Percentiles rank a stretch among this genome's conserved stretches.
These are phyloP conservation scores for Komagataella pseudopastoris DNA, from an alignment of 805 yeast species.

Conservation along the genomic window DNA sequence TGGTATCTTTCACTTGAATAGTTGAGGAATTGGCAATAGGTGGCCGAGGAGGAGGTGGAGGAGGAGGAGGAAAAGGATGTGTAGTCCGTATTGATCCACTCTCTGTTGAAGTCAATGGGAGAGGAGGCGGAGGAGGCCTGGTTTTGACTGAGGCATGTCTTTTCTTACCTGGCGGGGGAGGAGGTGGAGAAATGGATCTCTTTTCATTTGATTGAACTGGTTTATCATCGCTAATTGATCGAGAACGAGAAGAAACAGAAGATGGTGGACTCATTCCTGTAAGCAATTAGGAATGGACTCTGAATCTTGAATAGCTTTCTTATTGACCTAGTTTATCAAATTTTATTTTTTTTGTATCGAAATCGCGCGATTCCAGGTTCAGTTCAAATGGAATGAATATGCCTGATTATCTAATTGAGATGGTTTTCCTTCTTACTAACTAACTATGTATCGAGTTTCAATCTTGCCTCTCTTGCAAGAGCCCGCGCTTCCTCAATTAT, in stretches of 20 bases:
- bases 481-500: slow-evolving; percentile 84
- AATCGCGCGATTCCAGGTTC: not conserved
- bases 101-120: slow-evolving; percentile 8
- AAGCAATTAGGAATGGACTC: not conserved
- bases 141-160: slow-evolving; percentile 15
- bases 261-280: not conserved
- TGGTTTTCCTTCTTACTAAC: not conserved
- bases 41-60: slow-evolving; percentile 2
- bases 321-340: not conserved
- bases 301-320: not conserved
- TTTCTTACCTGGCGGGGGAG: slow-evolving; percentile 13
- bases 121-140: slow-evolving; percentile 23
- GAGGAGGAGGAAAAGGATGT: slow-evolving; percentile 1
- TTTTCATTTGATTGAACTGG: not conserved
- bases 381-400: not conserved
- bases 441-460: not conserved
- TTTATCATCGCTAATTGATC: not conserved
- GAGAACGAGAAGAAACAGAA: not conserved
- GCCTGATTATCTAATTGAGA: too few relatives aligned
- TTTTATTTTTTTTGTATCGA: too few relatives aligned
- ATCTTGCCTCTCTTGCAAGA: slow-evolving; percentile 67
- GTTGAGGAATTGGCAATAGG: slow-evolving; percentile 15
- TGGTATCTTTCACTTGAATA: slow-evolving; percentile 15
- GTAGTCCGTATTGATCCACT: slow-evolving; percentile 1
- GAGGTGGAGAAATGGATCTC: slow-evolving; percentile 7